Evolutionary conservation across 192 early-diverging fungal species (phyloP), one percentile per base, ranked within the genome.

Genomic region (Spizellomyces sp.): DNA sequence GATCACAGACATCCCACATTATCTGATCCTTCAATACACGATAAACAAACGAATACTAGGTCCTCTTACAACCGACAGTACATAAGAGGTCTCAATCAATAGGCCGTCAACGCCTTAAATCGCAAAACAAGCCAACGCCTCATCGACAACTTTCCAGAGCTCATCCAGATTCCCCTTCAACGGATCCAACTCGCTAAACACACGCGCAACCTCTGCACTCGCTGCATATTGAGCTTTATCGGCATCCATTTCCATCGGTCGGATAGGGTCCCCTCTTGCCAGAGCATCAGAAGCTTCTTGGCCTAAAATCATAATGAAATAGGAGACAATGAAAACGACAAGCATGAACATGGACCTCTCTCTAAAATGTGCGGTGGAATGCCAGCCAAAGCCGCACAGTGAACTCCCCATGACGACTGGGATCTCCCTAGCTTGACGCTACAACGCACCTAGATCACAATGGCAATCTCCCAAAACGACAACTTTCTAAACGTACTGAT

Each of bases 351-450:
- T 19, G 44, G 44, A 83, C 83, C 81, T 75, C 81, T 21, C 17
- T 73, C 43, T 8, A 84, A 15, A 9, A 83, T 75, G 12, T 54
- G 8, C 6, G 66, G 68, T 0, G 76, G 74, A 7, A 85, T 60
- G 8, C 81, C 79, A 1, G 83, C 83, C n/a, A 85, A 64, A 21
- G 71, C 71, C 4, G 83, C 83, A 64, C 81, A 83, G 58, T 83
- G 74, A 14, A 80, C 48, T 50, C 83, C 83, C 50, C 76, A 76
- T 9, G 83, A 85, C 6, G 70, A 62, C 8, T 17, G 45, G 9
- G 81, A 43, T 19, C 70, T 64, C 42, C 83, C 83, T 10, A 81
- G 75, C 42, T 50, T 50, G 41, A 85, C 65, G 36, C 83, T 84
- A 27, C 9, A 15, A 17, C 19, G 9, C 8, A 43, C 5, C 50